Base-by-base conservation (phyloP, 2,329 filamentous ascomycete genomes). In the Aspergillus alliaceus region DNA sequence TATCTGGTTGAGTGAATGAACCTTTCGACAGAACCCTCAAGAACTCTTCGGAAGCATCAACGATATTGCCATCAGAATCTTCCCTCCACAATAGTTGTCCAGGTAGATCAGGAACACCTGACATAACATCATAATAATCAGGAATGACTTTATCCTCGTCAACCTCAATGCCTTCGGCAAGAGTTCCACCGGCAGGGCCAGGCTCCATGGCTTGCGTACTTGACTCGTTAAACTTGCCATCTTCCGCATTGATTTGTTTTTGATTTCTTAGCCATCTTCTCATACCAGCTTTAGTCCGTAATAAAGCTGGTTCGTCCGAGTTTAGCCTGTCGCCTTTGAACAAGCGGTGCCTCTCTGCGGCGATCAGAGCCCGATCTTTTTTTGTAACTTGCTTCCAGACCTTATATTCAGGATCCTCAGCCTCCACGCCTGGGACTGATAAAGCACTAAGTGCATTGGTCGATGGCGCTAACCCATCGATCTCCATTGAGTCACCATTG, bases 301-400 rank as follows among this genome's bases (percentile, higher is more conserved):
- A 78, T 51, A 98, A 79, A 14, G 95, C 95, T 18, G 92, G 91
- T 60, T 96, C 91, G 29, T 99, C 95, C 0, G 84, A 75, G 69
- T 97, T 96, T 50, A 99, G 80, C 67, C 87, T 90, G 66, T 92
- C 88, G 51, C 89, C 90, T 59, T 89, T 89, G 77, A 99, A 96
- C 14, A 99, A 84, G 37, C 90, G 85, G 73, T 92, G 88, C 31
- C 95, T 86, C 71, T 96, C 91, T 62, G 93, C 91, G 58, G 95
- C 90, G 53, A 93, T 86, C 24, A 89, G 79, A 4, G 95, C 95
- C 60, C 95, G 88, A 68, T 96, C 93, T 72, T 95, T 97, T 77
- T 98, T 98, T 2, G 95, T 99, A 39, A 96, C 91, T 75, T 98
- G 93, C 78, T 98, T 99, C 95, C 96, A 99, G 34, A 95, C 90